phyloP scores from a whole-genome alignment of 192 early-diverging fungal species.

The Podila clonocystis region DNA sequence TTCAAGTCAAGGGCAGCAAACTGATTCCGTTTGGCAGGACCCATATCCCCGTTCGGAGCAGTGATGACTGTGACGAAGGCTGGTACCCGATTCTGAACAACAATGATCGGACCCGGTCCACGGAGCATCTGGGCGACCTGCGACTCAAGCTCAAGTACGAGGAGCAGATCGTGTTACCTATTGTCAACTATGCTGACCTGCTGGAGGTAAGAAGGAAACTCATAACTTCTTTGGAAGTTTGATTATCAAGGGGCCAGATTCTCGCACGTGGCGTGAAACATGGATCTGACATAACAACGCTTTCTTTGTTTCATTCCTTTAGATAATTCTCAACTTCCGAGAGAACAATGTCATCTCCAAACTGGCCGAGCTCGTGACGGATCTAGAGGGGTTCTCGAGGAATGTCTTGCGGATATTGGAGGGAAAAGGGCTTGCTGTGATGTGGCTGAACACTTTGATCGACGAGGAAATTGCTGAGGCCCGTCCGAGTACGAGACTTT shows the following conservation, averaged over 20 bases:
- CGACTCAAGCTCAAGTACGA: constrained; percentile 51
- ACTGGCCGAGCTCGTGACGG: constrained; percentile 42
- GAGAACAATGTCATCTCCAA: constrained; percentile 54
- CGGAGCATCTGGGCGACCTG: constrained; percentile 47
- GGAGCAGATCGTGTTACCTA: constrained; percentile 52
- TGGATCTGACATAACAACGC: background rate
- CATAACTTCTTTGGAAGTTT: background rate
- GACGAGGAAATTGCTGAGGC: constrained; percentile 58
- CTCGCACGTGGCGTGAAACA: background rate
- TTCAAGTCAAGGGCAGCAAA: constrained; percentile 38
- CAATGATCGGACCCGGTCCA: constrained; percentile 27
- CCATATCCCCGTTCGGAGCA: constrained; percentile 25
- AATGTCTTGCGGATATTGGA: constrained; percentile 57
- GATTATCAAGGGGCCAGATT: background rate
- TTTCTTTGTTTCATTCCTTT: background rate
- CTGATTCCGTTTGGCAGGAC: constrained; percentile 29
- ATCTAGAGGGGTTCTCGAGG: constrained; percentile 52
- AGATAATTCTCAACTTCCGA: constrained; percentile 51
- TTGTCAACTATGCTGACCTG: constrained; percentile 43
- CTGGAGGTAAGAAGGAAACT: constrained; percentile 38
- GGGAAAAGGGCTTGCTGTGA: constrained; percentile 38
- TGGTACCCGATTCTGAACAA: constrained; percentile 43
- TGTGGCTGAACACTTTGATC: constrained; percentile 56
- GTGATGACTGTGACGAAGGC: constrained; percentile 30
- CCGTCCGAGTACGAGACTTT: constrained; percentile 36